Conservation (phyloP, 2,329 filamentous ascomycete genomes). For the Ceratocystis destructans region DNA sequence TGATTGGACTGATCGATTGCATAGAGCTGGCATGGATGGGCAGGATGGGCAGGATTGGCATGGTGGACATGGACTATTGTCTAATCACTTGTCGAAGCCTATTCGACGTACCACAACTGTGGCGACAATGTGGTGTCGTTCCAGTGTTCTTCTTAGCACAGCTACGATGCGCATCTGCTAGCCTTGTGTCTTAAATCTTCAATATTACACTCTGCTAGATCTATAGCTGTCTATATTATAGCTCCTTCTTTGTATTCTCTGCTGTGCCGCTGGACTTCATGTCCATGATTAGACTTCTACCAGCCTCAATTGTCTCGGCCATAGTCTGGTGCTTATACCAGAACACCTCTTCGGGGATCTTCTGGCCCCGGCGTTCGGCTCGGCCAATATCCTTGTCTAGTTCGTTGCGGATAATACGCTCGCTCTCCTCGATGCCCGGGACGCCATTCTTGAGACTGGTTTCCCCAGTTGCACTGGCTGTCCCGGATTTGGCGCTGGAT, state of each 20-base stretch:
- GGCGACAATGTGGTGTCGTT: too few relatives aligned
- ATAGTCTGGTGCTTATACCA: slow-evolving; percentile 48
- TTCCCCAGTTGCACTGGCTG: slow-evolving; percentile 18
- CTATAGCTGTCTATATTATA: not conserved
- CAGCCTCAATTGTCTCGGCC: slow-evolving; percentile 43
- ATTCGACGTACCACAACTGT: too few relatives aligned
- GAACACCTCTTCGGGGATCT: slow-evolving; percentile 40
- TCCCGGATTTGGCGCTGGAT: slow-evolving; percentile 31
- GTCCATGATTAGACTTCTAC: slow-evolving; percentile 36
- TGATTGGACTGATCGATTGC: too few relatives aligned
- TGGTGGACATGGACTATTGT: too few relatives aligned
- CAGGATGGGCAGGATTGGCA: too few relatives aligned
- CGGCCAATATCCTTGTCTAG: slow-evolving; percentile 50
- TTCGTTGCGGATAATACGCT: slow-evolving; percentile 49
- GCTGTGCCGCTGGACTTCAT: not conserved
- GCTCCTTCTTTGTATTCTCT: not conserved
- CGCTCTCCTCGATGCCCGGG: slow-evolving; percentile 37
- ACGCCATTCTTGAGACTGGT: slow-evolving; percentile 23
- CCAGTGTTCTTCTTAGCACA: too few relatives aligned
- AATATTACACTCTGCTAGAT: not conserved
- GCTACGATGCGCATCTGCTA: not conserved
- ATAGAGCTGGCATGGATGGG: too few relatives aligned
- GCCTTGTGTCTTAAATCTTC: not conserved
- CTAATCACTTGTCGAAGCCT: too few relatives aligned
- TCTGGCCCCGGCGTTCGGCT: slow-evolving; percentile 27